Base-by-base conservation (phyloP, 345 rosid species). In the Populus alba region DNA sequence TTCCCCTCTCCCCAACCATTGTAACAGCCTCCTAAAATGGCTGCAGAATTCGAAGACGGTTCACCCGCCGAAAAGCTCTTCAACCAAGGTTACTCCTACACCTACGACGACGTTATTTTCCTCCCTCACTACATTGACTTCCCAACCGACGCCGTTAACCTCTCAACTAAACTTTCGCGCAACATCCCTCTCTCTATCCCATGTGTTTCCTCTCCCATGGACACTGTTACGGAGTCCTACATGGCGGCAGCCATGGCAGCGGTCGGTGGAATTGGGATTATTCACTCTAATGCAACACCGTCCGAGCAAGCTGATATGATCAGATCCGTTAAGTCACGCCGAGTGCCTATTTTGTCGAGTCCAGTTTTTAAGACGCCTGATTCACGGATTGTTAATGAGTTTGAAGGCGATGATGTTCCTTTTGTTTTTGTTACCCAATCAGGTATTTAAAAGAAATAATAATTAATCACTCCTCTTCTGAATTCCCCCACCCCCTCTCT, bases 191-290 rank as follows among this genome's bases (percentile, higher is more conserved):
- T 95, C 63, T 84, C 93, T 3, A 82, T 88, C 78, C 99, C 99
- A 8, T 95, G 94, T 66, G 95, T 95, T 25, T 86, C 99, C 25
- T 95, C 99, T 43, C 98, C 97, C 7, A 93, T 95, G 99, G 99
- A 96, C 78, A 96, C 99, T 22, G 99, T 94, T 37, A 90, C 98
- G 0, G 97, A 91, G 77, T 87, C 96, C 39, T 82, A 88, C 87
- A 93, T 93, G 98, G 99, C 97, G 31, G 83, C 97, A 18, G 87
- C 97, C 71, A 89, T 95, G 97, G 98, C 99, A 10, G 84, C 97
- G 0, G 82, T 94, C 3, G 98, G 99, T 0, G 92, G 92, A 27
- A 91, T 96, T 12, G 97, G 95, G 55, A 83, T 94, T 75, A 83
- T 96, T 45, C 98, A 96, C 82, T 90, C 88, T 68, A 96, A 94